These are phyloP conservation scores for Neckera pumila DNA, from an alignment of 225 moss, liverwort and hornwort species.

Conservation along the genomic window DNA sequence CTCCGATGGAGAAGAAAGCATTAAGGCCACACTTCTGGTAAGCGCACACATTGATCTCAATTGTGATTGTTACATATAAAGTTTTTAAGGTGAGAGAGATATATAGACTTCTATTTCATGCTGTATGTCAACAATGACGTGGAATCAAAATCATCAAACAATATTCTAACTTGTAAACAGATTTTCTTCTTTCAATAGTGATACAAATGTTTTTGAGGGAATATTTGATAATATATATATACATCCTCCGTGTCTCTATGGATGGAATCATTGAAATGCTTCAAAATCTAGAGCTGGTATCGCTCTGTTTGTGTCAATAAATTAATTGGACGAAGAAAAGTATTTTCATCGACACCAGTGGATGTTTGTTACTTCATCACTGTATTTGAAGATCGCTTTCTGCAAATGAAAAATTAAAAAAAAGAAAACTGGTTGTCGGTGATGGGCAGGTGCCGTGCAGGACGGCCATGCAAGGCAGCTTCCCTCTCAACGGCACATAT, in stretches of 20 bases:
- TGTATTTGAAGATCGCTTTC: background rate
- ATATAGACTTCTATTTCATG: too few species aligned
- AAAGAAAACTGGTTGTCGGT: background rate
- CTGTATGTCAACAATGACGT: too few species aligned
- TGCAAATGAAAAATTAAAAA: background rate
- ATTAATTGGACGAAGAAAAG: background rate
- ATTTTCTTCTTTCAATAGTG: background rate
- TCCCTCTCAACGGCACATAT: constrained; percentile 93
- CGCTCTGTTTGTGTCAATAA: background rate
- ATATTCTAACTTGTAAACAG: background rate
- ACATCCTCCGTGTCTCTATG: background rate
- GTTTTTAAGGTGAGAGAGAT: background rate
- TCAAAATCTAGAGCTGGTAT: background rate
- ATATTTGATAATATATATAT: background rate
- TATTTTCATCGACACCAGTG: background rate
- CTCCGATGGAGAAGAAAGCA: constrained; percentile 30
- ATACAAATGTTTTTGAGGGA: background rate
- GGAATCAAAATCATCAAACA: background rate
- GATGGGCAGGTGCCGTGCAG: constrained; percentile 69
- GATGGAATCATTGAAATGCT: background rate
- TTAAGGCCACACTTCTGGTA: constrained; percentile 77
- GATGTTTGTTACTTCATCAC: background rate
- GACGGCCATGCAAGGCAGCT: constrained; percentile 82
- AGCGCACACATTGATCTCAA: background rate
- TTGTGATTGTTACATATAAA: background rate